Evolutionary conservation across 805 yeast species (phyloP).

Genomic region (Lachancea meyersii): DNA sequence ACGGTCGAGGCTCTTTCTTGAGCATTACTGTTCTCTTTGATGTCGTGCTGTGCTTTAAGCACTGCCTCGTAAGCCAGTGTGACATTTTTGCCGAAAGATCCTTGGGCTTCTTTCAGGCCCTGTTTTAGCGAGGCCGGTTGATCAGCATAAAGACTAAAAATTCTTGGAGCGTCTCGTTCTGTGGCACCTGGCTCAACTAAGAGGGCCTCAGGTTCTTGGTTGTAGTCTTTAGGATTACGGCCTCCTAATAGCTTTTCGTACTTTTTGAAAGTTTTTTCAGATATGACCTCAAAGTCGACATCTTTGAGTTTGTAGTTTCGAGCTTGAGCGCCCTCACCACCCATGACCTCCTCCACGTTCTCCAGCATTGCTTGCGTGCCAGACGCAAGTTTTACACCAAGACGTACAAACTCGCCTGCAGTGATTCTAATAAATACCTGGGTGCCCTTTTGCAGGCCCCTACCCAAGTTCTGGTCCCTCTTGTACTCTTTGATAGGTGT

Average conservation of each 20-base stretch:
- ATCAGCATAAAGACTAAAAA: constrained; percentile 71
- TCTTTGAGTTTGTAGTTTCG: constrained; percentile 24
- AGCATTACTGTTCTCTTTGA: constrained; percentile 53
- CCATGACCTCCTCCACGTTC: constrained; percentile 69
- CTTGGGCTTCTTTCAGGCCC: constrained; percentile 72
- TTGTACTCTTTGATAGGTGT: constrained; percentile 70
- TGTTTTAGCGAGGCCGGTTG: constrained; percentile 69
- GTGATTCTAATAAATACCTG: constrained; percentile 68
- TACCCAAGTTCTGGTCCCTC: constrained; percentile 61
- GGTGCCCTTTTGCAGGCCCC: constrained; percentile 73
- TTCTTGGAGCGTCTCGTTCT: constrained; percentile 27
- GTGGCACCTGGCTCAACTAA: constrained; percentile 22
- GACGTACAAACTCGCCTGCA: constrained; percentile 67
- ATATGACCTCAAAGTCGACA: constrained; percentile 20
- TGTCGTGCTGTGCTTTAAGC: constrained; percentile 50
- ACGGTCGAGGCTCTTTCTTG: constrained; percentile 62
- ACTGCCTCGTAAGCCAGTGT: constrained; percentile 60
- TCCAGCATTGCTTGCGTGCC: constrained; percentile 83
- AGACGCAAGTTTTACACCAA: constrained; percentile 80
- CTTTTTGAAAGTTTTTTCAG: constrained; percentile 20
- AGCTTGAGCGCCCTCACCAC: constrained; percentile 62
- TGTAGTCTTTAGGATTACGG: constrained; percentile 30
- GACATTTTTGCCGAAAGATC: constrained; percentile 62
- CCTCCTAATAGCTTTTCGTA: constrained; percentile 33
- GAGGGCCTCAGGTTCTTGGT: constrained; percentile 27